These are phyloP conservation scores for Catharanthus roseus DNA, from an alignment of 257 asterid species.

Conservation along the genomic window DNA sequence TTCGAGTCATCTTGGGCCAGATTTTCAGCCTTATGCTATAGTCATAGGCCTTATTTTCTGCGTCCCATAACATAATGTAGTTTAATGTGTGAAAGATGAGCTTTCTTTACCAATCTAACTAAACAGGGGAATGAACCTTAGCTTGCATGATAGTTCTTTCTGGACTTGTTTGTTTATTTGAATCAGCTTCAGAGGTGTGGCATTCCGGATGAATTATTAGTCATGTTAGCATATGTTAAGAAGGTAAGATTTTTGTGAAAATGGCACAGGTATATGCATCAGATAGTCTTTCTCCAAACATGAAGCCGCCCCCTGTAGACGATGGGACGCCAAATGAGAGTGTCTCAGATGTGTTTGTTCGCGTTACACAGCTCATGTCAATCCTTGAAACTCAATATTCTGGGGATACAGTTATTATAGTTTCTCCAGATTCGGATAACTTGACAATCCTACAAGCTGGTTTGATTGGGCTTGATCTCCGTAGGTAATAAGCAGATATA, in stretches of 20 bases:
- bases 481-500: conserved; percentile 54
- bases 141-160: neutral
- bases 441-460: conserved; percentile 79
- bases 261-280: conserved; percentile 59
- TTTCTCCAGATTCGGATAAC: conserved; percentile 91
- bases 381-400: conserved; percentile 90
- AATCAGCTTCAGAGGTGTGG: neutral
- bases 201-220: neutral
- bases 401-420: conserved; percentile 65
- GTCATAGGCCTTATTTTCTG: too few species aligned
- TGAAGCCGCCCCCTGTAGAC: conserved; percentile 76
- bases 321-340: conserved; percentile 96
- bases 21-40: too few species aligned
- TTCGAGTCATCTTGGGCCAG: too few species aligned
- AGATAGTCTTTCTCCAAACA: conserved; percentile 67
- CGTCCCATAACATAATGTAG: too few species aligned
- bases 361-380: conserved; percentile 91
- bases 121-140: neutral
- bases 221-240: neutral
- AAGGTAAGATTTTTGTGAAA: neutral
- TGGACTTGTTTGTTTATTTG: neutral
- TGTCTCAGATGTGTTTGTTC: conserved; percentile 84
- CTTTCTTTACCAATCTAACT: neutral
- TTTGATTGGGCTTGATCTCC: conserved; percentile 70
- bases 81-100: neutral